A percentile compares a stretch with the other conserved stretches of the same genome.
These are phyloP conservation scores for Scutellaria barbata DNA, from an alignment of 257 asterid genomes.

Conservation along the genomic window DNA sequence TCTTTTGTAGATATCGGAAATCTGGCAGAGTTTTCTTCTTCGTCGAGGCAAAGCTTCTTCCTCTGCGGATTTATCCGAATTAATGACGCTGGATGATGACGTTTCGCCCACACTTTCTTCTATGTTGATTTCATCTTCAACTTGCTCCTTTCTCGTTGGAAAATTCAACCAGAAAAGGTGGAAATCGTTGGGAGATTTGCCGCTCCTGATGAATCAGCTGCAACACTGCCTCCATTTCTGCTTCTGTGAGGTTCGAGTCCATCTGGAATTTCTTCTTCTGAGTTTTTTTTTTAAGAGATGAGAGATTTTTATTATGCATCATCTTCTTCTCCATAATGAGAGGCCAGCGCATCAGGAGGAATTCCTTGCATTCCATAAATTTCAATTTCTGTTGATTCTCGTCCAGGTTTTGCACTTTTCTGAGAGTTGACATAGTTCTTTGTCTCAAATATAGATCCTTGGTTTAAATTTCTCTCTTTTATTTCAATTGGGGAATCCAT, in stretches of 20 bases:
- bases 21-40: constrained; percentile 39
- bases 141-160: neutral
- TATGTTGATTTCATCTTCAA: neutral
- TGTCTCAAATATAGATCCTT: constrained; percentile 14
- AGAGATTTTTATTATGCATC: no score
- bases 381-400: constrained; percentile 92
- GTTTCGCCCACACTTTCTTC: constrained; percentile 41
- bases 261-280: constrained; percentile 27
- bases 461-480: constrained; percentile 17
- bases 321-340: constrained; percentile 97
- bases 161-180: constrained; percentile 33
- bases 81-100: constrained; percentile 29
- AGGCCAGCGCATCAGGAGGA: constrained; percentile 80
- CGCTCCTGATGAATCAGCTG: constrained; percentile 67
- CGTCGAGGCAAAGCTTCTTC: constrained; percentile 45
- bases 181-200: constrained; percentile 40
- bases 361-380: constrained; percentile 99
- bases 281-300: constrained; percentile 16
- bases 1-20: constrained; percentile 45
- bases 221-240: constrained; percentile 68
- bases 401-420: constrained; percentile 80
- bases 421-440: constrained; percentile 10
- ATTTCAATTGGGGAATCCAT: constrained; percentile 10
- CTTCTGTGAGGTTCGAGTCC: constrained; percentile 53
- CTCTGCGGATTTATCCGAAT: constrained; percentile 14